Base-by-base conservation (phyloP, 495 filamentous ascomycete genomes). In the Thermochaetoides thermophila region DNA sequence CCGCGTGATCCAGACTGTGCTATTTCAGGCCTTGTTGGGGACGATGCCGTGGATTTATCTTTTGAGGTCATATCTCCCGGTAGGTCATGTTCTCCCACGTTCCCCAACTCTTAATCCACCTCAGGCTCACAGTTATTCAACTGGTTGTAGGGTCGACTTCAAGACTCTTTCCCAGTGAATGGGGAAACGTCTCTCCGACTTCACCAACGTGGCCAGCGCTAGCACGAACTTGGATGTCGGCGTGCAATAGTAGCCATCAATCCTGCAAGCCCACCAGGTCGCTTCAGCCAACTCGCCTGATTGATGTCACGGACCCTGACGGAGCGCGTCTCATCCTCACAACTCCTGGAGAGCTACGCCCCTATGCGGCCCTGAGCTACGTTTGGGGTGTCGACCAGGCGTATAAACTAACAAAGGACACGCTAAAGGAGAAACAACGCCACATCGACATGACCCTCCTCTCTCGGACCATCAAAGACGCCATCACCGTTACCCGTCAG, bases 391-490 rank as follows among this genome's bases (percentile, higher is more conserved):
- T 6, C 21, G 11, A 24, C 21, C 21, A 24, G 21, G 11, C 21
- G 11, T 24, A 24, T 24, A 11, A 6, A 6, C 11, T 24, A 11
- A 24, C 21, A 6, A 24, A 24, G 11, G 21, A 6, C 6, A 24
- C 21, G 6, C 21, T 24, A 6, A 6, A 24, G 21, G 21, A 24
- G 6, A 24, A 24, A 24, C 21, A 24, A 24, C 21, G 11, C 6
- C 6, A 6, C 21, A 6, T 24, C 21, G 21, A 24, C 21, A 24
- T 24, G 21, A 6, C 21, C 6, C 21, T 24, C 11, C 22, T 49
- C 7, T 35, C 50, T 16, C 34, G 32, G 17, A 41, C 46, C 11
- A 31, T 47, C n/a, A 17, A 18, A 13, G 50, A 54, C 35, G 45
- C 52, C 12, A 37, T 50, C 16, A 22, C 15, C 3, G 29, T 36